phyloP scores from a whole-genome alignment of 1,284 basidiomycete genomes.

The Cryptococcus floricola region DNA sequence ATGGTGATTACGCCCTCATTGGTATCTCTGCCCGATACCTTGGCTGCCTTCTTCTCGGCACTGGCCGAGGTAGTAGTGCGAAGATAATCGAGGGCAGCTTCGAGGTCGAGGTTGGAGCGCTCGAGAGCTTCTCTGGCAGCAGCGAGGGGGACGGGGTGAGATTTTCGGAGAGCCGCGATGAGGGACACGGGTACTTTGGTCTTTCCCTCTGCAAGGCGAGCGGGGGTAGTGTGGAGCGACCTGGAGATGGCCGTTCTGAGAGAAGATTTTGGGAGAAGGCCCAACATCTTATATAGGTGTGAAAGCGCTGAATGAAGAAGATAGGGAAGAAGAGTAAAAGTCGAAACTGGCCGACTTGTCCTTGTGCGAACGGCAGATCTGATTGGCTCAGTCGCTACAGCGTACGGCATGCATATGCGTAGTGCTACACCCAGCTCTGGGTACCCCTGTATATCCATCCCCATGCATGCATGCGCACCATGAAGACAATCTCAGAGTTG shows the following conservation, averaged over 20 bases:
- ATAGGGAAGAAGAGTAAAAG: background rate
- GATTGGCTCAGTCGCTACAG: background rate
- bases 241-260: conserved; percentile 10
- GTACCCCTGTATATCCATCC: too few species aligned
- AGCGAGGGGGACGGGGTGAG: conserved; percentile 69
- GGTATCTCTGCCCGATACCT: conserved; percentile 69
- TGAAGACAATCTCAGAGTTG: too few species aligned
- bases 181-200: conserved; percentile 60
- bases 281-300: background rate
- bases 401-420: too few species aligned
- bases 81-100: conserved; percentile 74
- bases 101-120: conserved; percentile 69
- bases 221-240: conserved; percentile 16
- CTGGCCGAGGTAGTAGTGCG: conserved; percentile 59
- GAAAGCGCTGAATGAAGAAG: background rate
- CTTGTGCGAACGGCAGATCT: background rate
- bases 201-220: conserved; percentile 6
- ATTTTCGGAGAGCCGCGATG: conserved; percentile 79
- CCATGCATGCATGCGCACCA: too few species aligned
- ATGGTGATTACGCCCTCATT: conserved; percentile 76
- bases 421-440: too few species aligned
- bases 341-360: background rate
- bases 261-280: background rate
- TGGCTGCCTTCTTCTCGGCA: conserved; percentile 70
- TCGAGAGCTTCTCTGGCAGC: conserved; percentile 85